A percentile compares a stretch with the other conserved stretches of the same genome.
Conservation (phyloP, 371 early-diverging fungal species). For the Mortierella sp. region DNA sequence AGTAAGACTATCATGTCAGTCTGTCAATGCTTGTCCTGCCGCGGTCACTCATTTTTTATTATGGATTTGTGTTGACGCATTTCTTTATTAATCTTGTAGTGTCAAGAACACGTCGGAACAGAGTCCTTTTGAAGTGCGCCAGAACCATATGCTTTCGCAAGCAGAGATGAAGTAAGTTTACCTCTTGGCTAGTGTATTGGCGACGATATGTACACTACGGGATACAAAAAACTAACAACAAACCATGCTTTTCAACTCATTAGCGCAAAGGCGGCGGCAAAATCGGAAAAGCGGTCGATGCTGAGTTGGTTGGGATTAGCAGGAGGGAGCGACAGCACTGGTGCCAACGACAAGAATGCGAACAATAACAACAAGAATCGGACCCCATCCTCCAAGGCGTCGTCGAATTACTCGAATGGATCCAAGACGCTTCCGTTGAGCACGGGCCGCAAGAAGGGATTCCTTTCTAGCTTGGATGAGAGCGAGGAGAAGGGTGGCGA, state of each 20-base stretch:
- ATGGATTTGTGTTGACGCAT: background rate
- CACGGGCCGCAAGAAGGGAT: constrained; percentile 44
- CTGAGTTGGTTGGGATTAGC: constrained; percentile 43
- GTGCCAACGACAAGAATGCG: background rate
- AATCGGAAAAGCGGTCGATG: constrained; percentile 48
- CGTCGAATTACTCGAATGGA: constrained; percentile 20
- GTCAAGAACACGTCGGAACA: constrained; percentile 41
- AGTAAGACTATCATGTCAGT: too few species aligned
- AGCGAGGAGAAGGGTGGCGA: constrained; percentile 17
- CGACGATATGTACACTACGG: too few species aligned
- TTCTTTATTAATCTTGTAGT: background rate
- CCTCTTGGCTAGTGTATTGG: too few species aligned
- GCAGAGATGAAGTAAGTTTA: constrained; percentile 50
- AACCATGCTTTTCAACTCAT: background rate
- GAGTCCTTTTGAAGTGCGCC: constrained; percentile 49
- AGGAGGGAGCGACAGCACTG: constrained; percentile 9
- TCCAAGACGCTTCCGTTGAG: constrained; percentile 48
- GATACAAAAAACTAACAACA: background rate
- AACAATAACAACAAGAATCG: constrained; percentile 8
- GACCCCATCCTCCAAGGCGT: background rate
- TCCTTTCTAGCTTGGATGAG: constrained; percentile 30
- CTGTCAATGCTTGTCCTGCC: too few species aligned
- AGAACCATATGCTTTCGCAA: constrained; percentile 31
- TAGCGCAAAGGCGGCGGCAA: constrained; percentile 38
- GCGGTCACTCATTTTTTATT: background rate